phyloP scores from a whole-genome alignment of 1,284 basidiomycete genomes.

The Amylostereum chailletii region DNA sequence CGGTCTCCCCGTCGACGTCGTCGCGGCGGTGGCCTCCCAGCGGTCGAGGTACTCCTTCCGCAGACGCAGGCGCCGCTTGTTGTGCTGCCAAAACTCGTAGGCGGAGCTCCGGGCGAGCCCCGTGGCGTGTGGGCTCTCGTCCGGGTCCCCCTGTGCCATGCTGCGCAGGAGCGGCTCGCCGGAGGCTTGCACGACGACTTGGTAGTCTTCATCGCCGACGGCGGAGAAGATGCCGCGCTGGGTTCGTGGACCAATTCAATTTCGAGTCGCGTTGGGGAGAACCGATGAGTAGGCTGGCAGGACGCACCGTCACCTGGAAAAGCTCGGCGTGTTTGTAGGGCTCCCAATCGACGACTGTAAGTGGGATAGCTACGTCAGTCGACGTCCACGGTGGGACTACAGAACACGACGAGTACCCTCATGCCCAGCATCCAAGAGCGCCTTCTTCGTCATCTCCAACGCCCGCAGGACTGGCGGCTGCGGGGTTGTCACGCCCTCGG shows the following conservation, averaged over 20 bases:
- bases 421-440: constrained; percentile 61
- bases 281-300: neutral
- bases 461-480: constrained; percentile 66
- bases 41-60: constrained; percentile 36
- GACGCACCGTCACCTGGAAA: constrained; percentile 36
- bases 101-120: constrained; percentile 15
- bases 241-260: too few species aligned
- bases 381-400: too few species aligned
- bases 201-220: constrained; percentile 21
- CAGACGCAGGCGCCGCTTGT: constrained; percentile 26
- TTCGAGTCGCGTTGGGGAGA: too few species aligned
- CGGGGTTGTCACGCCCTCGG: constrained; percentile 56
- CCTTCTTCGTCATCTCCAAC: constrained; percentile 46
- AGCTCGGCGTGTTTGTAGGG: constrained; percentile 41
- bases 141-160: constrained; percentile 16
- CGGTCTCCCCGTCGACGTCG: constrained; percentile 37
- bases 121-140: constrained; percentile 6
- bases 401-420: constrained; percentile 29
- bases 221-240: constrained; percentile 24
- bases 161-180: constrained; percentile 25
- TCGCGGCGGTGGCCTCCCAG: constrained; percentile 31
- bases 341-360: constrained; percentile 41
- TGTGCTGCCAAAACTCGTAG: constrained; percentile 35
- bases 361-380: too few species aligned
- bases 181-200: constrained; percentile 15